Conservation (phyloP, 176 grass and related monocot genomes). For the Melocanna baccifera region DNA sequence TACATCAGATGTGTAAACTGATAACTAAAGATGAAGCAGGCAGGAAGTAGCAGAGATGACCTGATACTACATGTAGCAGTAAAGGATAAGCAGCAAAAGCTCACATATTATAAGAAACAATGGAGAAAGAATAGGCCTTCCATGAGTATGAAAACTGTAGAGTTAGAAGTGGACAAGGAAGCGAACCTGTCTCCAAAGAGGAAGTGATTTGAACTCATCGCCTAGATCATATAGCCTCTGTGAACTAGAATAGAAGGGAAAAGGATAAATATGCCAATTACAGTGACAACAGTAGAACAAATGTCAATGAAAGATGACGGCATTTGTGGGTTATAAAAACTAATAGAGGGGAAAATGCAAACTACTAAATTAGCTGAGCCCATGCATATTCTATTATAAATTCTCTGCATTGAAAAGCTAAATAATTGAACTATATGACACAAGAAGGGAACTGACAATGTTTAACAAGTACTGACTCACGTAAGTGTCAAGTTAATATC, state of each 20-base stretch:
- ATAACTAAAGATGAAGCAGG: neutral
- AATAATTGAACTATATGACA: too few species aligned
- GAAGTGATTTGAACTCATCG: constrained; percentile 61
- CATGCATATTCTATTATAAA: neutral
- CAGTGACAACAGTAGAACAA: neutral
- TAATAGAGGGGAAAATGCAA: neutral
- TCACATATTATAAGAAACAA: constrained; percentile 13
- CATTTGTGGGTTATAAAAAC: neutral
- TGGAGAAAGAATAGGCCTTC: neutral
- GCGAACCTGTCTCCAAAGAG: constrained; percentile 92
- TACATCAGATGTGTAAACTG: neutral
- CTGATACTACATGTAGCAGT: neutral
- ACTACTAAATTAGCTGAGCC: neutral
- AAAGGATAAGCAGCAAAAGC: neutral
- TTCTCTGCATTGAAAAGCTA: too few species aligned
- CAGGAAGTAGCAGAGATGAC: neutral
- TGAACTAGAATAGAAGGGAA: constrained; percentile 50
- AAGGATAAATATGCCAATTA: constrained; percentile 2
- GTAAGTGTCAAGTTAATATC: constrained; percentile 90
- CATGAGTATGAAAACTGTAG: constrained; percentile 11
- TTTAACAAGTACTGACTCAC: constrained; percentile 37
- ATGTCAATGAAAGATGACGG: neutral
- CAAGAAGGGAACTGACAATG: too few species aligned
- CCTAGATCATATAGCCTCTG: constrained; percentile 74
- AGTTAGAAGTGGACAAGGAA: constrained; percentile 35